A percentile compares a stretch with the other conserved stretches of the same genome.
phyloP scores from a whole-genome alignment of 2,329 filamentous ascomycete genomes.

The Pseudogymnoascus verrucosus region DNA sequence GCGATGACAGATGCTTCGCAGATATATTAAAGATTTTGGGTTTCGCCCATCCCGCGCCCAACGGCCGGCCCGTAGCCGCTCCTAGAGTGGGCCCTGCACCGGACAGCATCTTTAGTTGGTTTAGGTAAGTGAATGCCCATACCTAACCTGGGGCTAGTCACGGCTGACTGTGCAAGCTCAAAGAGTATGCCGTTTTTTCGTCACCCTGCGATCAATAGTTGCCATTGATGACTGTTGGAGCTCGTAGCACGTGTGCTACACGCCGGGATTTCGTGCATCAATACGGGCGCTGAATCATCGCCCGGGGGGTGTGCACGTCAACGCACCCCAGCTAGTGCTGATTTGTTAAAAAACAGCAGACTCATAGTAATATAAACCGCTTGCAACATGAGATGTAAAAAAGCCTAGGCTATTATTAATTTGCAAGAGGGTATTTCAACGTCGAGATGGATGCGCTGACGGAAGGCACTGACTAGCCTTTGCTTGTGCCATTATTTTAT shows the following conservation, averaged over 20 bases:
- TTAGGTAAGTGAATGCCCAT: neutral
- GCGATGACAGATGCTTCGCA: neutral
- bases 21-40: constrained; percentile 3
- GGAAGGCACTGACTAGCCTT: neutral
- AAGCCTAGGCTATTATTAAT: neutral
- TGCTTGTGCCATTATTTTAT: neutral
- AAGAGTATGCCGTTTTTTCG: neutral
- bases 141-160: neutral
- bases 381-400: neutral
- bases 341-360: neutral
- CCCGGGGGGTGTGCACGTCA: neutral
- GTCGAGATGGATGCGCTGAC: neutral
- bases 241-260: neutral
- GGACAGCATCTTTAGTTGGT: neutral
- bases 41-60: neutral
- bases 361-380: neutral
- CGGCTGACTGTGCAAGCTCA: neutral
- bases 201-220: neutral
- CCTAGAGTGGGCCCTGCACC: neutral
- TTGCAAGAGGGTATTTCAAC: neutral
- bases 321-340: neutral
- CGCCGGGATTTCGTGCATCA: neutral
- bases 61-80: neutral
- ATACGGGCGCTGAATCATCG: neutral
- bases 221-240: neutral